These are phyloP conservation scores for Acer negundo DNA, from an alignment of 345 rosid species.

Conservation along the genomic window DNA sequence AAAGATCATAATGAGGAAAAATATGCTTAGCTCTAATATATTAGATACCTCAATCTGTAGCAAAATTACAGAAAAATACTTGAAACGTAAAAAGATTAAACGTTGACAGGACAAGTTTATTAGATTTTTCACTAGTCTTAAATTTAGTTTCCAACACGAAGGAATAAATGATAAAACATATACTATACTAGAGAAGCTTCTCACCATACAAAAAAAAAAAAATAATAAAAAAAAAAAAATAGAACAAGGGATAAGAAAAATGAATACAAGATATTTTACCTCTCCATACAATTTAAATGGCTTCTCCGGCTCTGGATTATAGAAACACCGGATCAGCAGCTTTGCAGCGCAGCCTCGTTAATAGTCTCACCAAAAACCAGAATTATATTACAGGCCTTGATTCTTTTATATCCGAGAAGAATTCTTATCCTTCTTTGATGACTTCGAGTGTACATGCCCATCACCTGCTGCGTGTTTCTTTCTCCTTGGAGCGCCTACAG, in stretches of 20 bases:
- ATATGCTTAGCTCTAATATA: background rate
- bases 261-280: conserved; percentile 41
- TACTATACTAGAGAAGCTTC: conserved; percentile 42
- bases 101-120: conserved; percentile 29
- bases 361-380: conserved; percentile 25
- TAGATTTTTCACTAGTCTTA: conserved; percentile 28
- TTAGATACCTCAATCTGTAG: background rate
- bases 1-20: background rate
- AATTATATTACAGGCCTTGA: conserved; percentile 27
- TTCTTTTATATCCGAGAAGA: conserved; percentile 37
- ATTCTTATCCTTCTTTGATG: conserved; percentile 31
- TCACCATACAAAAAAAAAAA: conserved; percentile 26
- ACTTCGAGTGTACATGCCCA: conserved; percentile 27
- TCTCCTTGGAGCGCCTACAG: conserved; percentile 43
- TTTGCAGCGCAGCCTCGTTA: conserved; percentile 30
- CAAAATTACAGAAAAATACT: conserved; percentile 18
- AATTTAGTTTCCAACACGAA: conserved; percentile 21
- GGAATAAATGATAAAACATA: conserved; percentile 27
- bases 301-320: conserved; percentile 31
- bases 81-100: conserved; percentile 11
- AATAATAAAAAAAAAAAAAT: conserved; percentile 18
- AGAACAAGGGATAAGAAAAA: conserved; percentile 29
- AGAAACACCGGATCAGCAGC: conserved; percentile 30
- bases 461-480: conserved; percentile 53
- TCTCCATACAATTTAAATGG: conserved; percentile 37